phyloP scores from a whole-genome alignment of 192 early-diverging fungal genomes.

The Gonapodya prolifera region DNA sequence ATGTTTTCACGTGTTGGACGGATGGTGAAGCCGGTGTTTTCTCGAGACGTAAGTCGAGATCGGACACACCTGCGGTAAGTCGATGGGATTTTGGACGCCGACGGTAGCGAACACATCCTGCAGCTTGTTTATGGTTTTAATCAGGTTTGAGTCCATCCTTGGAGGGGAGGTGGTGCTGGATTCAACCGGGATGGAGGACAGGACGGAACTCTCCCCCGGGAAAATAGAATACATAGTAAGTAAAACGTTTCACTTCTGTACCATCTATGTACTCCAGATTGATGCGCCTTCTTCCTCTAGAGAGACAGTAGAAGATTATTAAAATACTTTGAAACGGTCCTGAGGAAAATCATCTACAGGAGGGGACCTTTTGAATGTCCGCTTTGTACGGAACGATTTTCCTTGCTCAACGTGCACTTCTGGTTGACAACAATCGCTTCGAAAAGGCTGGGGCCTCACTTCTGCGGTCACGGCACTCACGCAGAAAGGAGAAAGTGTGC shows the following conservation, averaged over 20 bases:
- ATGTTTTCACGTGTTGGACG: neutral
- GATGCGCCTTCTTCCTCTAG: neutral
- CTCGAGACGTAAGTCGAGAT: no score
- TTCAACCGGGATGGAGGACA: neutral
- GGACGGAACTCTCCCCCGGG: neutral
- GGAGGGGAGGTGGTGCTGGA: neutral
- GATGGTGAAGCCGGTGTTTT: no score
- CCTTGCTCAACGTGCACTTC: neutral
- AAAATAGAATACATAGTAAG: neutral
- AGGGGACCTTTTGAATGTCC: neutral
- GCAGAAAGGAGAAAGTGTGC: neutral
- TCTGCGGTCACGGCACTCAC: neutral
- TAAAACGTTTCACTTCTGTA: neutral
- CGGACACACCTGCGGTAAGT: slow-evolving; percentile 52
- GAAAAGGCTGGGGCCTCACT: neutral
- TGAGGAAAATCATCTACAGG: neutral
- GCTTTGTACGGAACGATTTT: neutral
- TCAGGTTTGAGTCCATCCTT: slow-evolving; percentile 40
- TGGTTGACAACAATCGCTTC: neutral
- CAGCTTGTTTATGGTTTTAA: slow-evolving; percentile 65
- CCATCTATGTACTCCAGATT: neutral
- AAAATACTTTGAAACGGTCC: neutral
- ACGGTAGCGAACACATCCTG: slow-evolving; percentile 83
- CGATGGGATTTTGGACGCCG: slow-evolving; percentile 78
- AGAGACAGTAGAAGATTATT: neutral